phyloP scores from a whole-genome alignment of 495 filamentous ascomycete species.

The Talaromyces borbonicus region DNA sequence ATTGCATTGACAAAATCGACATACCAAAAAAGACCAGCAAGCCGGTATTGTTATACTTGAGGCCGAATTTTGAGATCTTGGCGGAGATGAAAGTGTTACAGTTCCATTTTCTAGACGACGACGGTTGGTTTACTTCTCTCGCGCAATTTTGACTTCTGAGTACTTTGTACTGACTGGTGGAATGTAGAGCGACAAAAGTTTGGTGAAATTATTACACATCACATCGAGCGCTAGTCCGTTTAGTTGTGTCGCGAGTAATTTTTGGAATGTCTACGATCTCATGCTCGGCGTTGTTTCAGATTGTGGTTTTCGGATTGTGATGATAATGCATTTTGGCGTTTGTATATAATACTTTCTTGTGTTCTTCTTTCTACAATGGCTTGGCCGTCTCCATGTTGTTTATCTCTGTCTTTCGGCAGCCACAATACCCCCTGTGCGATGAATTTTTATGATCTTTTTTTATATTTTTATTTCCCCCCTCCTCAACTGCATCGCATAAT shows the following conservation, averaged over 20 bases:
- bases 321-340: conserved; percentile 2
- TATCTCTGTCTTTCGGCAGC: neutral
- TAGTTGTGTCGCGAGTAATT: neutral
- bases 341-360: neutral
- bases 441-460: conserved; percentile 1
- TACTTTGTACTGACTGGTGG: neutral
- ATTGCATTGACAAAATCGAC: conserved; percentile 30
- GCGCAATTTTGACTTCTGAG: neutral
- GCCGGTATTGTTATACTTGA: conserved; percentile 28
- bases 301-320: neutral
- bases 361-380: too few species aligned
- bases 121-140: conserved; percentile 33
- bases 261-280: too few species aligned
- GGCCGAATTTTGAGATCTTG: conserved; percentile 36
- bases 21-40: conserved; percentile 32
- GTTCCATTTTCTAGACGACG: conserved; percentile 33
- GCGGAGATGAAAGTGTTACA: conserved; percentile 31
- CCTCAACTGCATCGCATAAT: too few species aligned
- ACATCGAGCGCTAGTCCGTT: neutral
- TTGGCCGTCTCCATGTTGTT: too few species aligned
- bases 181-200: neutral
- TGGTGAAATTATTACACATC: conserved; percentile 1
- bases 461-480: neutral
- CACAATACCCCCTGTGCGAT: conserved; percentile 4
- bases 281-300: too few species aligned